Base-by-base conservation (phyloP, 2,329 filamentous ascomycete species). In the Fusarium hostae region DNA sequence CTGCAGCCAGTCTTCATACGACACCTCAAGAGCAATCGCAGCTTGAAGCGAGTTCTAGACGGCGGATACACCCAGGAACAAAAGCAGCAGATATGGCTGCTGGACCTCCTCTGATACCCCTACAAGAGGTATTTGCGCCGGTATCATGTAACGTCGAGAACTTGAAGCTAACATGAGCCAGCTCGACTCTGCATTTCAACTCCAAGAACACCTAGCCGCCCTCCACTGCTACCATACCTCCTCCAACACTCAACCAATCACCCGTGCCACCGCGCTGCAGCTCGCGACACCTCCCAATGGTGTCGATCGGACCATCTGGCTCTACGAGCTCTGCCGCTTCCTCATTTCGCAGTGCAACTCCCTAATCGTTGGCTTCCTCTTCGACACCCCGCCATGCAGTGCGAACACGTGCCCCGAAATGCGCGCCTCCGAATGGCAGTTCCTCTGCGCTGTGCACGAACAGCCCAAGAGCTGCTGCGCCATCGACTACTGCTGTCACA, bases 401-500 rank as follows among this genome's bases (percentile, higher is more conserved):
- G 89, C 93, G 18, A 86, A 87, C 71, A 98, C 96, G 3, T 99
- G 96, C 78, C 94, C 95, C 35, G 96, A 99, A 83, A 99, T 99
- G 96, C 94, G 96, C 78, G 96, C 96, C 5, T 96, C 93, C 34
- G 95, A 99, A 84, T 99, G 96, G 96, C 96, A 99, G 83, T 99
- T 98, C 78, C 89, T 99, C 51, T 99, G 96, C 84, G 96, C 96
- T 55, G 96, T 98, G 6, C 96, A 99, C 80, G 95, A 98, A 79
- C 92, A 94, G 54, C 96, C 96, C 52, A 98, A 98, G 84, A 93
- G 92, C 77, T 99, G 96, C 85, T 98, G 95, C 82, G 96, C 96
- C 56, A 98, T 99, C 78, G 96, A 99, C 83, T 99, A 99, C 84
- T 98, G 95, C 87, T 98, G 95, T 81, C 96, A 99, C 80, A 99